Percentiles rank a stretch among this genome's conserved stretches.
phyloP scores from a whole-genome alignment of 768 basidiomycete genomes.

The Podaxis pistillaris region DNA sequence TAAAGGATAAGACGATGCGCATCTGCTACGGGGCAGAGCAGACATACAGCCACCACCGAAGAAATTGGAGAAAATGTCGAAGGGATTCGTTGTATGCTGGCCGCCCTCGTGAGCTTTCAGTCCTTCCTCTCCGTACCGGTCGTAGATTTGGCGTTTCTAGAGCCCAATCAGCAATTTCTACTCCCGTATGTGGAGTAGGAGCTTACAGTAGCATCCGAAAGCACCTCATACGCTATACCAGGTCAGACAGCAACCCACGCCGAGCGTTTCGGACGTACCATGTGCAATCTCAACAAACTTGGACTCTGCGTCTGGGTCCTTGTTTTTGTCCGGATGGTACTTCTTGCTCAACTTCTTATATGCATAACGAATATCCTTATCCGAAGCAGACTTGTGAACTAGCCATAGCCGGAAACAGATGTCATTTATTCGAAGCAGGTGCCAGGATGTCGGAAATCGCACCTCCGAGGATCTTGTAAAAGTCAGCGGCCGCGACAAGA shows the following conservation, averaged over 20 bases:
- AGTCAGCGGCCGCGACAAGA: conserved; percentile 58
- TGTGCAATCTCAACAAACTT: conserved; percentile 90
- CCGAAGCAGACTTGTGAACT: conserved; percentile 77
- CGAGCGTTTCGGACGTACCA: conserved; percentile 46
- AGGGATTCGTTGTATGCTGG: conserved; percentile 78
- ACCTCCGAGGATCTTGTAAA: conserved; percentile 85
- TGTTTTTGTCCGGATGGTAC: conserved; percentile 96
- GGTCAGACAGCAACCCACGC: conserved; percentile 1
- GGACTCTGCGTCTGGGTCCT: conserved; percentile 74
- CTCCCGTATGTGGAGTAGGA: background rate
- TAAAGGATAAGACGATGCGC: background rate
- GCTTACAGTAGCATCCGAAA: conserved; percentile 79
- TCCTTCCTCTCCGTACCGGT: conserved; percentile 94
- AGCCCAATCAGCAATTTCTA: conserved; percentile 9
- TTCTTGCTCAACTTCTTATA: conserved; percentile 88
- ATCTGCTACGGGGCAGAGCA: background rate
- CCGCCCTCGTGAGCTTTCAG: conserved; percentile 89
- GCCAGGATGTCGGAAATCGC: conserved; percentile 31
- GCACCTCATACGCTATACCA: conserved; percentile 82
- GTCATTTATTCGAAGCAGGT: conserved; percentile 23
- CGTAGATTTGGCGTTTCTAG: conserved; percentile 92
- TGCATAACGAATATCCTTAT: conserved; percentile 87
- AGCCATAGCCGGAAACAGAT: conserved; percentile 5
- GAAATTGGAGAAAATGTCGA: conserved; percentile 92
- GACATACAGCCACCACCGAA: conserved; percentile 81